Conservation (phyloP, 78 protist species). For the Andalucia godoyi region DNA sequence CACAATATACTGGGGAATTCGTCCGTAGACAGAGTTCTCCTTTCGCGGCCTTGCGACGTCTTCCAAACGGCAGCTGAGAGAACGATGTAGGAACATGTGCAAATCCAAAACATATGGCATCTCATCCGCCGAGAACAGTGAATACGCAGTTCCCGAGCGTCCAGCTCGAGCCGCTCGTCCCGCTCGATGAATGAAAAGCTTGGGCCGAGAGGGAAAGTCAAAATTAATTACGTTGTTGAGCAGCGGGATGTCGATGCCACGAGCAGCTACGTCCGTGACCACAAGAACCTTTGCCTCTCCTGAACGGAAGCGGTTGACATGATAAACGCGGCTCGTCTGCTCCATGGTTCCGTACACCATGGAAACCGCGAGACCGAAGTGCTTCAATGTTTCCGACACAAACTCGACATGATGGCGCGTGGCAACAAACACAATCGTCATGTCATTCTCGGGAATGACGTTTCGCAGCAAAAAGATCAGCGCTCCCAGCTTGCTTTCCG, state of each 20-base stretch:
- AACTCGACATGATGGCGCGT: slow-evolving; percentile 78
- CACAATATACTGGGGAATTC: background rate
- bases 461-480: slow-evolving; percentile 46
- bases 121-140: slow-evolving; percentile 83
- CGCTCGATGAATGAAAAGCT: slow-evolving; percentile 96
- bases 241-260: slow-evolving; percentile 97
- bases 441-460: slow-evolving; percentile 11
- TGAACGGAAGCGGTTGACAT: slow-evolving; percentile 62
- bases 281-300: slow-evolving; percentile 42
- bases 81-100: slow-evolving; percentile 58
- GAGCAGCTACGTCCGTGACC: slow-evolving; percentile 98
- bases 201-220: slow-evolving; percentile 91
- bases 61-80: background rate
- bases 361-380: background rate
- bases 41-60: background rate
- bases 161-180: slow-evolving; percentile 99
- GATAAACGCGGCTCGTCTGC: slow-evolving; percentile 68
- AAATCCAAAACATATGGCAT: slow-evolving; percentile 78
- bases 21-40: background rate
- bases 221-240: slow-evolving; percentile 95
- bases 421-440: slow-evolving; percentile 80
- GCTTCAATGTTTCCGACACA: slow-evolving; percentile 18
- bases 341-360: slow-evolving; percentile 89
- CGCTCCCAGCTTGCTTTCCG: slow-evolving; percentile 65
- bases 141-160: slow-evolving; percentile 73